Conservation (phyloP, 805 yeast species). For the Candida nitratophila region DNA sequence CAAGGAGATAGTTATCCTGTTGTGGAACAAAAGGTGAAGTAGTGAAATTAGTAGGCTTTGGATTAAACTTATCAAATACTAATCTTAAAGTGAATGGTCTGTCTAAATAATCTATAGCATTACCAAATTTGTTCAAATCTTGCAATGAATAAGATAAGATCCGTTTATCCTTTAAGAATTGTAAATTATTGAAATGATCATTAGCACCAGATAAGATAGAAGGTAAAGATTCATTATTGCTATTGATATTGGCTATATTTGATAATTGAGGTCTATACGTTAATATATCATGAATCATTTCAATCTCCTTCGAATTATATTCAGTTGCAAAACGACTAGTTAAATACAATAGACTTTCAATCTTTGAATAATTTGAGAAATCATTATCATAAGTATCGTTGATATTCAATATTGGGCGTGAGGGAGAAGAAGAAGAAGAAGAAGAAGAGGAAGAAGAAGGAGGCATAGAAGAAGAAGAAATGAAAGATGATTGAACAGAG, state of each 20-base stretch:
- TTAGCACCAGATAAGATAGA: neutral
- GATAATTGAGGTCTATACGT: constrained; percentile 7
- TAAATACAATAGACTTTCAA: neutral
- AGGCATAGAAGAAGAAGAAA: too few relatives aligned
- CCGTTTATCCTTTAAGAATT: constrained; percentile 3
- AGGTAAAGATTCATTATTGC: neutral
- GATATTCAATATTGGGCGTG: too few relatives aligned
- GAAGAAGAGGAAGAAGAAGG: too few relatives aligned
- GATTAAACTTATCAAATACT: too few relatives aligned
- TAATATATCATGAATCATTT: constrained; percentile 7
- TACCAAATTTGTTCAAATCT: constrained; percentile 24
- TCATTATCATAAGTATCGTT: neutral
- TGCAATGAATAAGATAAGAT: constrained; percentile 21
- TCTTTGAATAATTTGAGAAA: neutral
- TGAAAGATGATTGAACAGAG: too few relatives aligned
- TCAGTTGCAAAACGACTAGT: neutral
- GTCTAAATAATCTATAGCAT: constrained; percentile 21
- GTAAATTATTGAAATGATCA: neutral
- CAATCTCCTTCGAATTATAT: neutral
- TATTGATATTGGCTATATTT: neutral
- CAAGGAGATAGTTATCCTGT: constrained; percentile 18
- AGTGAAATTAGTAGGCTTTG: too few relatives aligned
- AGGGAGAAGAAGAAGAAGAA: too few relatives aligned
- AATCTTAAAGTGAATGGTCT: constrained; percentile 26
- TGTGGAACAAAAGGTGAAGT: too few relatives aligned